A percentile compares a stretch with the other conserved stretches of the same genome.
phyloP scores from a whole-genome alignment of 768 basidiomycete species.

The Inosperma sp. region DNA sequence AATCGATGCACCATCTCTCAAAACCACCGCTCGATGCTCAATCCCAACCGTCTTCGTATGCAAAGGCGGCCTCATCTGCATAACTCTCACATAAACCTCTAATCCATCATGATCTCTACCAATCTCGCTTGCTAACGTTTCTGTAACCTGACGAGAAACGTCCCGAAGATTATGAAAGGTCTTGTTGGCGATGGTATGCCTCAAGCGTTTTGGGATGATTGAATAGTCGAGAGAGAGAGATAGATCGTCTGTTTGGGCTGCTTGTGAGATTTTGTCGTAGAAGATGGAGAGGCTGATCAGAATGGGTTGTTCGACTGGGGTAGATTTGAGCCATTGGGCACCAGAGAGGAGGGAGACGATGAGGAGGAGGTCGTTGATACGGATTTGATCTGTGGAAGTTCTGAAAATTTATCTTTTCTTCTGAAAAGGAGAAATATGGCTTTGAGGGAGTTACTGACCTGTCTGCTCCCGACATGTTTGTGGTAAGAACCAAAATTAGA shows the following conservation, averaged over 20 bases:
- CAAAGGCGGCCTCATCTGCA: conserved; percentile 48
- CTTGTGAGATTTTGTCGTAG: conserved; percentile 43
- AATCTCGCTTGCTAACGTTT: conserved; percentile 33
- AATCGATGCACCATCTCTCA: conserved; percentile 18
- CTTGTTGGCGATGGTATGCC: conserved; percentile 26
- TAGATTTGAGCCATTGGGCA: conserved; percentile 39
- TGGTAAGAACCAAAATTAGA: too few relatives aligned
- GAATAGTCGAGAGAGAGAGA: conserved; percentile 64
- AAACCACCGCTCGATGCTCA: conserved; percentile 30
- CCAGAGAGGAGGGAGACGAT: conserved; percentile 38
- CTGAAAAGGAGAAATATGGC: not conserved
- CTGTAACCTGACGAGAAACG: conserved; percentile 40
- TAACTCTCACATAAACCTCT: conserved; percentile 34
- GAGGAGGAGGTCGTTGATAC: conserved; percentile 46
- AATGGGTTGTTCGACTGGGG: conserved; percentile 47
- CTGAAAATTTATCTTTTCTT: conserved; percentile 16
- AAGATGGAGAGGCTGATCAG: conserved; percentile 47
- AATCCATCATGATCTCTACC: conserved; percentile 31
- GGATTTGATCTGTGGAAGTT: conserved; percentile 31
- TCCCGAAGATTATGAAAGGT: conserved; percentile 43
- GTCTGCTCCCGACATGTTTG: too few relatives aligned
- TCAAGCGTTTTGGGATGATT: conserved; percentile 32
- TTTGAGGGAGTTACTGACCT: too few relatives aligned
- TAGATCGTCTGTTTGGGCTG: conserved; percentile 53
- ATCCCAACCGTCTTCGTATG: conserved; percentile 45